Base-by-base conservation (phyloP, 129 eudicot species). In the Arctium lappa region DNA sequence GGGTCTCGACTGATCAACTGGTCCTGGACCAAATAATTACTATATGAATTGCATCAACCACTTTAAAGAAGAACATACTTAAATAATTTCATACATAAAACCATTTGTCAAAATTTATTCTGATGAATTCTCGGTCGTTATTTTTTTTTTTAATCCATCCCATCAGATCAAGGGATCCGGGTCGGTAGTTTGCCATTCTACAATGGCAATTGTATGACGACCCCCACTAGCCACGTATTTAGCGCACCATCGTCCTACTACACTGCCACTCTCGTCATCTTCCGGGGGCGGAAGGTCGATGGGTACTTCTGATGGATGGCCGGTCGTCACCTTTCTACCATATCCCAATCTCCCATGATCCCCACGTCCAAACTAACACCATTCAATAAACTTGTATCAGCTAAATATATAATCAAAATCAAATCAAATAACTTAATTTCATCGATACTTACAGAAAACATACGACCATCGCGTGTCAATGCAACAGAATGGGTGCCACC, bases 401-500 rank as follows among this genome's bases (percentile, higher is more conserved):
- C 3, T 16, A 3, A 56, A 16, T 2, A n/a, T 2, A 18, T 60
- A 60, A 16, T 44, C 3, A 72, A 11, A 22, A 42, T 65, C 1
- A 79, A 78, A 46, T 63, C 69, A 62, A 65, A 44, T 29, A 31
- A 31, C 66, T 81, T 1, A n/a, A 37, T 74, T 22, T 80, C 39
- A 8, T 37, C 7, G 79, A 56, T 31, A 84, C 99, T 90, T 80
- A 96, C 99, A 7, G 98, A 89, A 80, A 86, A 96, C 89, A 96
- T 90, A 50, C 92, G 95, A 16, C 99, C 99, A 89, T 96, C 96
- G 29, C 90, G 89, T 29, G 98, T 86, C 78, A 93, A 85, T n/a
- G 98, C 99, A 88, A 96, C 99, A 1, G 99, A 96, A 86, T 96
- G 99, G 68, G 99, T 96, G 79, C 99, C 99, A 77, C 99, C 99